Base-by-base conservation (phyloP, 805 yeast species). In the Candida pseudofarinosa region DNA sequence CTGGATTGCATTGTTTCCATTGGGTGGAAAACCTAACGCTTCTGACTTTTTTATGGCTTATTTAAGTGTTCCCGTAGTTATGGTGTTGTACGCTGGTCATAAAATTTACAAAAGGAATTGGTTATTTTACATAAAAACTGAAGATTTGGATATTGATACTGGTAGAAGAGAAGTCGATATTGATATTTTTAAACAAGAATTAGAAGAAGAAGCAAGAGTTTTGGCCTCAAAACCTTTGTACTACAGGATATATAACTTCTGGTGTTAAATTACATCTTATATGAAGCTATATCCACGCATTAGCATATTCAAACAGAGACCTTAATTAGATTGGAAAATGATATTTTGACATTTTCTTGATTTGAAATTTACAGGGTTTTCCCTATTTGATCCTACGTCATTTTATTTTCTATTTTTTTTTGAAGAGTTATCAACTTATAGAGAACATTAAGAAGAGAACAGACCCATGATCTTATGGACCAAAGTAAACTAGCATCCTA, bases 1-100 rank as follows among this genome's bases (percentile, higher is more conserved):
- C 71, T 88, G 91, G 88, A 73, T 83, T 45, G 90, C 93, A 5
- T 65, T 85, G 35, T 86, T 73, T 73, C 95, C 95, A 42, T 56
- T 80, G 36, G 79, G 80, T 12, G 69, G 45, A 4, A 37, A 62
- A 7, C 78, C 84, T 41, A 70, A 65, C 56, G 85, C 87, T 5
- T 53, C 62, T 33, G 64, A 52, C 37, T 87, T 87, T 73, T 87
- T 87, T 71, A 66, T 74, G 56, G 67, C 78, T 19, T 86, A 81
- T 62, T 67, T 87, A 52, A 79, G 88, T 10, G 71, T 74, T 44
- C 86, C 87, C 15, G 75, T 85, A 37, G 69, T 83, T 34, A 42
- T 86, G 32, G 76, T 62, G 2, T 75, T 79, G 62, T 82, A 75
- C 62, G 15, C 76, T 14, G 76, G 68, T 46, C 85, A 82, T 70